Percentiles rank a stretch among this genome's conserved stretches.
phyloP scores from a whole-genome alignment of 2,329 filamentous ascomycete genomes.

The Stachybotrys echinatus region DNA sequence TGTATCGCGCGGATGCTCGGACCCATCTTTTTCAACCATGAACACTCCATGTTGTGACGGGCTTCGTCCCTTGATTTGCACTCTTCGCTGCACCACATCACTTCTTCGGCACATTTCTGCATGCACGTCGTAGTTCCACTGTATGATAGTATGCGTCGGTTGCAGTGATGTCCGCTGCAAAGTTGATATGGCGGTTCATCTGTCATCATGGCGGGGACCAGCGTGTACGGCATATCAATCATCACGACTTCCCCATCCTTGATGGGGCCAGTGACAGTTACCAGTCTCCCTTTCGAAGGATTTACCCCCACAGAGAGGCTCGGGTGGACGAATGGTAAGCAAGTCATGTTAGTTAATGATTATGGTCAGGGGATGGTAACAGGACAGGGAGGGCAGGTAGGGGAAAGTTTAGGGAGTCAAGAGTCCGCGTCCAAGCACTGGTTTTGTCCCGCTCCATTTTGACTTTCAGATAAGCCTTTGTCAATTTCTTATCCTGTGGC shows the following conservation, averaged over 20 bases:
- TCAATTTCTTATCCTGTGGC: background rate
- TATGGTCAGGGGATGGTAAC: too few species aligned
- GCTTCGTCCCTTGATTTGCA: constrained; percentile 4
- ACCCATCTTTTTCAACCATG: constrained; percentile 4
- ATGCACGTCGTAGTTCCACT: background rate
- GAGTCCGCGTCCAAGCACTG: too few species aligned
- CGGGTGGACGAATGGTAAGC: constrained; percentile 5
- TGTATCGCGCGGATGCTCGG: constrained; percentile 1
- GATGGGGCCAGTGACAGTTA: constrained; percentile 2
- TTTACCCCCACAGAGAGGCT: background rate
- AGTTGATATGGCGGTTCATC: constrained; percentile 7
- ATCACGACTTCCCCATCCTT: constrained; percentile 3
- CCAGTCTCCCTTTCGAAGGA: constrained; percentile 6
- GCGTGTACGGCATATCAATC: constrained; percentile 7
- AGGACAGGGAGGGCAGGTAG: too few species aligned
- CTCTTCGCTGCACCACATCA: constrained; percentile 6
- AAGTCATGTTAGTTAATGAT: too few species aligned
- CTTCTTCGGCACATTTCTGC: constrained; percentile 5
- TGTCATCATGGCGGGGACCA: constrained; percentile 6
- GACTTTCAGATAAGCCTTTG: background rate
- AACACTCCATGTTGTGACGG: constrained; percentile 6
- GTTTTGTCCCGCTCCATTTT: background rate
- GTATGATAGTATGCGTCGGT: constrained; percentile 1
- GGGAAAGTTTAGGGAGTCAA: too few species aligned
- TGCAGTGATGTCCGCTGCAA: constrained; percentile 6